These are phyloP conservation scores for Fusarium sp. DNA, from an alignment of 2,329 filamentous ascomycete species.

Conservation along the genomic window DNA sequence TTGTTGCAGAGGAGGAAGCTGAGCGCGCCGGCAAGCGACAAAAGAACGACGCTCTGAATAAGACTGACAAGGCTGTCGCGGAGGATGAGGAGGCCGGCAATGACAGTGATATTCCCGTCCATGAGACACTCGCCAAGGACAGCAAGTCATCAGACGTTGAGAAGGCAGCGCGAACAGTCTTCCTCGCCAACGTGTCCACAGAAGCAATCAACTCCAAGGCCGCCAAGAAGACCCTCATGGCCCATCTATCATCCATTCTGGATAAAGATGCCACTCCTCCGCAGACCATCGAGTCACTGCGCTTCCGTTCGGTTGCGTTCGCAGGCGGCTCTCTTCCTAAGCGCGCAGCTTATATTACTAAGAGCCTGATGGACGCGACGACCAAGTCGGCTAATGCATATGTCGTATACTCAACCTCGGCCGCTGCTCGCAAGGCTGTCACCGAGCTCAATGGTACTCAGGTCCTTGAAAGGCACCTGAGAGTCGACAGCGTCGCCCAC, in stretches of 20 bases:
- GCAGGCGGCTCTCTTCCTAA: conserved; percentile 82
- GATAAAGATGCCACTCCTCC: conserved; percentile 61
- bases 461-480: conserved; percentile 86
- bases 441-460: conserved; percentile 84
- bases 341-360: conserved; percentile 92
- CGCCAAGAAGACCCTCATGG: conserved; percentile 80
- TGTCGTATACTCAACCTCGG: conserved; percentile 82
- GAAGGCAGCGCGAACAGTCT: conserved; percentile 90
- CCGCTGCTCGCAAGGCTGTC: conserved; percentile 81
- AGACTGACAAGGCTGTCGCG: conserved; percentile 49
- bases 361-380: conserved; percentile 89
- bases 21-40: conserved; percentile 67
- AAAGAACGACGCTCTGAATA: conserved; percentile 53
- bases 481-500: conserved; percentile 91
- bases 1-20: conserved; percentile 70
- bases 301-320: conserved; percentile 94
- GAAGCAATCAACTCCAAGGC: conserved; percentile 85
- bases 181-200: conserved; percentile 90
- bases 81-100: conserved; percentile 61
- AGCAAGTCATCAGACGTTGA: conserved; percentile 75
- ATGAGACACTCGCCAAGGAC: conserved; percentile 67
- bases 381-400: conserved; percentile 96
- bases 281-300: conserved; percentile 88
- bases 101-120: conserved; percentile 60
- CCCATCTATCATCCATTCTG: conserved; percentile 83